These are phyloP conservation scores for Linnemannia schmuckeri DNA, from an alignment of 192 early-diverging fungal genomes.

Conservation along the genomic window DNA sequence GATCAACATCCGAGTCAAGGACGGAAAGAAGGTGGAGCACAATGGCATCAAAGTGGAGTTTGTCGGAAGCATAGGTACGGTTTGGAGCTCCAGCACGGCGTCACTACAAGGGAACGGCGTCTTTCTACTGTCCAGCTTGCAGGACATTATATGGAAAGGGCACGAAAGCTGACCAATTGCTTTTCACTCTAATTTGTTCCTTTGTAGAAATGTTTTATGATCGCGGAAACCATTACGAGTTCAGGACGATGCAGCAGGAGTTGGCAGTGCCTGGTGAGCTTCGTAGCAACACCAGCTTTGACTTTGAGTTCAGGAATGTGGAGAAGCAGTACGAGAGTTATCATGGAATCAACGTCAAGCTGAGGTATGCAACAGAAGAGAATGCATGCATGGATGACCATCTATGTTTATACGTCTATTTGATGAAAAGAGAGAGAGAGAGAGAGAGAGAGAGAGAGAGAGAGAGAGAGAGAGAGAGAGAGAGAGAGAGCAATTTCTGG, in stretches of 20 bases:
- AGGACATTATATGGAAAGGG: not conserved
- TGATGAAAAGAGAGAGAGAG: no score
- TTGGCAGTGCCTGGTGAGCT: conserved; percentile 96
- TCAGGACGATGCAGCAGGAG: conserved; percentile 93
- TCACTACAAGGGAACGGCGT: not conserved
- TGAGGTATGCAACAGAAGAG: conserved; percentile 66
- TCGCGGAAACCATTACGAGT: conserved; percentile 95
- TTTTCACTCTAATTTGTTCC: not conserved
- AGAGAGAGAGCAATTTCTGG: no score
- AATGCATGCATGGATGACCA: not conserved
- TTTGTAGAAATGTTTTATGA: conserved; percentile 92
- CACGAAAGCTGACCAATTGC: not conserved
- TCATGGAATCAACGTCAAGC: conserved; percentile 97
- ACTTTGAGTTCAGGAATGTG: conserved; percentile 99
- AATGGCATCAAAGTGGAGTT: conserved; percentile 99
- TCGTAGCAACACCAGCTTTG: conserved; percentile 81
- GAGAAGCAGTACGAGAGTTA: conserved; percentile 99
- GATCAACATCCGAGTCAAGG: conserved; percentile 82
- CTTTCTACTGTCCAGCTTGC: not conserved
- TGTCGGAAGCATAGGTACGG: conserved; percentile 92
- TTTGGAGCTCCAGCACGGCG: not conserved
- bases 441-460: no score
- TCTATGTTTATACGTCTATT: no score
- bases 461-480: no score
- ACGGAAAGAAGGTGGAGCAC: conserved; percentile 97